These are phyloP conservation scores for Corchorus olitorius DNA, from an alignment of 345 rosid species.

Conservation along the genomic window DNA sequence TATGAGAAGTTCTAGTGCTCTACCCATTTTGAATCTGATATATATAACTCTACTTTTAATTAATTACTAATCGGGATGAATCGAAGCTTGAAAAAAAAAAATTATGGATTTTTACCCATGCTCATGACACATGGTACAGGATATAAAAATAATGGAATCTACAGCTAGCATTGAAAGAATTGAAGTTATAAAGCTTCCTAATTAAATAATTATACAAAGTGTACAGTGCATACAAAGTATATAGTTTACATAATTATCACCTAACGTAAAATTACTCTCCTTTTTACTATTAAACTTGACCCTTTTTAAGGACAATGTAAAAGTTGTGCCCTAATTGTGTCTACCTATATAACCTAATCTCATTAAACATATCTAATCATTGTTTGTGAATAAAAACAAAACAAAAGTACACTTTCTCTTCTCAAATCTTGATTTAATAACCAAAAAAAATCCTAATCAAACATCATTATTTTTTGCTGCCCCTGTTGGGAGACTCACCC, in stretches of 20 bases:
- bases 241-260: not conserved
- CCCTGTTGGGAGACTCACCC: no score
- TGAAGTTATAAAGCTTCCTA: not conserved
- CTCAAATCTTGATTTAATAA: not conserved
- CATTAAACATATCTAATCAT: constrained; percentile 10
- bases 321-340: not conserved
- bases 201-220: not conserved
- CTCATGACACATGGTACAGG: not conserved
- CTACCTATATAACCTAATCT: not conserved
- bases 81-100: no score
- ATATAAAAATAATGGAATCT: not conserved
- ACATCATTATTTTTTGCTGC: not conserved
- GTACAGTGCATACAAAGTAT: not conserved
- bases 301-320: not conserved
- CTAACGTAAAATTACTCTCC: not conserved
- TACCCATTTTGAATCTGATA: no score
- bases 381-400: not conserved
- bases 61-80: no score
- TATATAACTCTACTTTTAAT: no score
- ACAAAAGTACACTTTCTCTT: not conserved
- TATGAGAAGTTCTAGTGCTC: no score
- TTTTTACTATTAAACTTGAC: constrained; percentile 5
- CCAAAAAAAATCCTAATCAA: not conserved
- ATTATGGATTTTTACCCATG: not conserved
- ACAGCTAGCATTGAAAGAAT: not conserved